Evolutionary conservation across 306 rosid species (phyloP).

Genomic region (Fragaria ananassa): DNA sequence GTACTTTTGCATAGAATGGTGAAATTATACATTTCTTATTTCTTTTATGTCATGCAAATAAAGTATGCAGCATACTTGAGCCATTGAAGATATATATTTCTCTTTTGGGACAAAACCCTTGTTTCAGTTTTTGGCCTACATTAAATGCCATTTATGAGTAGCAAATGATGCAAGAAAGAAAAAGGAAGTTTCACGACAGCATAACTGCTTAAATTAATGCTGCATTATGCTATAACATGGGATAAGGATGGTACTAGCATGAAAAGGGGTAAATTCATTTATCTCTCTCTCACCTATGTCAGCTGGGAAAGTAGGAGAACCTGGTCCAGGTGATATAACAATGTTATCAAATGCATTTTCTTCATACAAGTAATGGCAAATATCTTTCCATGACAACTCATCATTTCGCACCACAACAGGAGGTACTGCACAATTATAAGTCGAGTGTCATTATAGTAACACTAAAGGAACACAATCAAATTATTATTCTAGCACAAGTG

Average conservation of each 20-base stretch:
- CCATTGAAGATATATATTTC: not conserved
- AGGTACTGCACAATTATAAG: conserved; percentile 63
- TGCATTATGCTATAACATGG: not conserved
- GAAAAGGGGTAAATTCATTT: conserved; percentile 14
- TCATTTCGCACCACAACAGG: conserved; percentile 86
- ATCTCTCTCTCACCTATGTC: conserved; percentile 69
- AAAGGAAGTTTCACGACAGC: not conserved
- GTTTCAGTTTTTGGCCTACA: not conserved
- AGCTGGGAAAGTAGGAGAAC: conserved; percentile 76
- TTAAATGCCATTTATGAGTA: not conserved
- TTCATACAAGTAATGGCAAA: conserved; percentile 63
- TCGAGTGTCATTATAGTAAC: conserved; percentile 16
- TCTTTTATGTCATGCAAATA: not conserved
- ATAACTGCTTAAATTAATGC: not conserved
- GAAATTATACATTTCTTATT: not conserved
- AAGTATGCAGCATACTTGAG: not conserved
- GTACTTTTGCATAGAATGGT: not conserved
- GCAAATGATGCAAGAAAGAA: not conserved
- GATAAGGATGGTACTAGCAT: conserved; percentile 13
- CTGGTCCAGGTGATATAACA: conserved; percentile 99
- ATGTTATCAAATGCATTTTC: conserved; percentile 89
- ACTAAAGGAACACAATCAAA: not conserved
- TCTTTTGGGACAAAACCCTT: not conserved
- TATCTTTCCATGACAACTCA: conserved; percentile 82
- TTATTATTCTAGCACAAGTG: not conserved